Conservation (phyloP, 2,329 filamentous ascomycete species). For the Neurospora crassa region DNA sequence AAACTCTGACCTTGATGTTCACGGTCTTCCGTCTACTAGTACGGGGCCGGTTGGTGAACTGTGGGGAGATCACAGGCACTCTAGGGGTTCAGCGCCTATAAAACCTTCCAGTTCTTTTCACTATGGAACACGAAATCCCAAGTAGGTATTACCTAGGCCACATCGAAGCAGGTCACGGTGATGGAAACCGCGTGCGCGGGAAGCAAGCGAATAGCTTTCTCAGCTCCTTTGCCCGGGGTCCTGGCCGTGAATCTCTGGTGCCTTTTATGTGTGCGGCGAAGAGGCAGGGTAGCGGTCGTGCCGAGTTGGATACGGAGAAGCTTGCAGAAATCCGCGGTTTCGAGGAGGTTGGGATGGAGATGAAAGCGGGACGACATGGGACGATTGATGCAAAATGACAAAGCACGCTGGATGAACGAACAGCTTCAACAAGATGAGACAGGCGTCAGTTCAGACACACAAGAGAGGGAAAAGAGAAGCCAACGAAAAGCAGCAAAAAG, state of each 20-base stretch:
- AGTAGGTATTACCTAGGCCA: background rate
- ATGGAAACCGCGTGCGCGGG: background rate
- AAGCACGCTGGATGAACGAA: background rate
- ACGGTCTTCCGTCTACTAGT: background rate
- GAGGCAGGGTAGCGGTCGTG: background rate
- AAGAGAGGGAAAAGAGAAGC: background rate
- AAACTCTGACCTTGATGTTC: background rate
- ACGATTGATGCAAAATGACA: background rate
- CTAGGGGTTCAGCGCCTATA: background rate
- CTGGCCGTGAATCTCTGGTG: background rate
- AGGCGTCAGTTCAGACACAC: background rate
- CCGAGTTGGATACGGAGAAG: background rate
- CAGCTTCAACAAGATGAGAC: background rate
- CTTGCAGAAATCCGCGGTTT: background rate
- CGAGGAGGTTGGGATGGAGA: background rate
- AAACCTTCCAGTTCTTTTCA: background rate
- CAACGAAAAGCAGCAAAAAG: background rate
- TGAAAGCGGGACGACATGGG: background rate
- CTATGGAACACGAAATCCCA: background rate
- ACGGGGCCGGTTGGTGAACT: background rate
- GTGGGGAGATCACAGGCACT: background rate
- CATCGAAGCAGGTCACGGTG: background rate
- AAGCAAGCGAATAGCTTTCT: background rate
- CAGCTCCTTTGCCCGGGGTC: background rate
- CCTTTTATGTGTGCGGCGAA: background rate